Evolutionary conservation across 768 basidiomycete genomes (phyloP), one percentile per base, ranked within the genome.

Genomic region (Gautieria morchelliformis): DNA sequence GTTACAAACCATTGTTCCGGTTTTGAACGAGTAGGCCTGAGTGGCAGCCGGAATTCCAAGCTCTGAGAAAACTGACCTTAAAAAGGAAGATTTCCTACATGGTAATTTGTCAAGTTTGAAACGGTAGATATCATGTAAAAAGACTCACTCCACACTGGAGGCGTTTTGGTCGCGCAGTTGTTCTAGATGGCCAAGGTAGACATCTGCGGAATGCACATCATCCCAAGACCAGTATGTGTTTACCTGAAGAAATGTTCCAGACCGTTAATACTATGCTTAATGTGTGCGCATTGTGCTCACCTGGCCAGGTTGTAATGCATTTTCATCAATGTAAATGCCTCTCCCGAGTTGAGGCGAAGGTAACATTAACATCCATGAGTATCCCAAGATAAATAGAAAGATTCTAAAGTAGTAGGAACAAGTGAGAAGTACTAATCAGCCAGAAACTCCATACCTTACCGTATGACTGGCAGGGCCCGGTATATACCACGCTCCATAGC

Each of bases 281-380:
- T 58, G 8, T 35, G 41, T 10, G 60, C 14, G 11, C 32, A 53
- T 64, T 17, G 5, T 41, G 65, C 68, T 50, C 63, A 94, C 94
- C 75, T 95, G 93, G 5, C 81, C 85, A 10, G 96, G 94, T 65
- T 94, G 91, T 19, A 99, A 71, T 1, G 96, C 95, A 68, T 98
- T 96, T 72, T 99, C 96, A 68, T 95, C 93, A 51, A 95, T 87
- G 67, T 92, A 95, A 9, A 84, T 89, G 9, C 72, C 68, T 61
- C 82, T 77, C 17, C 82, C 84, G 5, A 94, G 74, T 1, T 71
- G 71, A 5, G 82, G 74, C 12, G 78, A 75, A 4, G 94, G 94
- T 53, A 96, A 75, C 5, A 80, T 71, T n/a, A 85, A 61, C 70
- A 96, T 79, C 92, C 93, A 98, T n/a, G 80, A 50, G 68, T 90